Evolutionary conservation across 164 flowering plant species (phyloP).

Genomic region (Buxus sempervirens): DNA sequence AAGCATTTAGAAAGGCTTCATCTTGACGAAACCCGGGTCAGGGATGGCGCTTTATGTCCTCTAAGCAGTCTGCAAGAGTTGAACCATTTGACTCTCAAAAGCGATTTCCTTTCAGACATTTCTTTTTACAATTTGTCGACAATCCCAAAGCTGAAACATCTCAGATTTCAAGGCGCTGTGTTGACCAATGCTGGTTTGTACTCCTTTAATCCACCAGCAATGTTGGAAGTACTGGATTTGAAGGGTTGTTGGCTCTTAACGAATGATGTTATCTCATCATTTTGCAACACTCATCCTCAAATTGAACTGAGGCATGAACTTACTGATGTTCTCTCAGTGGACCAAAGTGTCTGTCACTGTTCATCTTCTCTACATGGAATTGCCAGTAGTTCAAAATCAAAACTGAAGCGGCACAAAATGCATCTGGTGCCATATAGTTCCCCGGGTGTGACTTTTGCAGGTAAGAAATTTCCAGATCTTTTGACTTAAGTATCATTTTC

Average conservation of each 20-base stretch:
- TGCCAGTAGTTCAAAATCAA: constrained; percentile 17
- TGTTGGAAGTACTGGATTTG: constrained; percentile 54
- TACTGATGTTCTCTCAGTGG: constrained; percentile 14
- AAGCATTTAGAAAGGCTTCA: constrained; percentile 47
- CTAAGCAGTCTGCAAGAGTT: constrained; percentile 38
- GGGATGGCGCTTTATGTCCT: constrained; percentile 51
- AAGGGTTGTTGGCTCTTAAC: constrained; percentile 89
- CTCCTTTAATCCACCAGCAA: constrained; percentile 51
- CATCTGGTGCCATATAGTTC: constrained; percentile 15
- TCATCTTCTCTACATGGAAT: constrained; percentile 27
- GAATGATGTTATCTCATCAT: constrained; percentile 39
- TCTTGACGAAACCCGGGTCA: constrained; percentile 55
- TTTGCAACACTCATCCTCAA: constrained; percentile 47
- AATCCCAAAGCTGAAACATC: constrained; percentile 41
- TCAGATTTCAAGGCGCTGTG: constrained; percentile 61
- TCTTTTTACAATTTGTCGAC: constrained; percentile 46
- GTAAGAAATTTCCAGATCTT: constrained; percentile 19
- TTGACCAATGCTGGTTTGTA: constrained; percentile 57
- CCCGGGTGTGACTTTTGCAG: constrained; percentile 29
- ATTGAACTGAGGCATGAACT: constrained; percentile 70
- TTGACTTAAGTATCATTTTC: neutral
- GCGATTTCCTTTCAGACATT: constrained; percentile 54
- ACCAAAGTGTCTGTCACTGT: constrained; percentile 8
- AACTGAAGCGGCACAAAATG: constrained; percentile 22
- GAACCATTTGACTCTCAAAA: constrained; percentile 47